Percentiles rank a stretch among this genome's conserved stretches.
Evolutionary conservation across 257 asterid species (phyloP).

Genomic region (Gentiana macrophylla): DNA sequence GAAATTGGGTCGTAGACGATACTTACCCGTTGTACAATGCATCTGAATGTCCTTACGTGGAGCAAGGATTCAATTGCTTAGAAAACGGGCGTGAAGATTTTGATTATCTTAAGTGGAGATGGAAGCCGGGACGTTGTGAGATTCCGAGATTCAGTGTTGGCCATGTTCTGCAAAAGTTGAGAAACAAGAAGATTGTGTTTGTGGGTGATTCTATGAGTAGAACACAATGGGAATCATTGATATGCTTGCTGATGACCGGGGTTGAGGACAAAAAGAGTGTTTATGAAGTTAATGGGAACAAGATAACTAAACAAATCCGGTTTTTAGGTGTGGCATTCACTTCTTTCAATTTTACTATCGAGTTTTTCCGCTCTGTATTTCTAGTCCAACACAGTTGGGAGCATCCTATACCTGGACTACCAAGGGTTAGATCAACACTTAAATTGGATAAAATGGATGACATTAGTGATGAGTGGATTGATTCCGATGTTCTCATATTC

Average conservation of each 20-base stretch:
- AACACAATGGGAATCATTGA: constrained; percentile 83
- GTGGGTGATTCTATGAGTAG: constrained; percentile 86
- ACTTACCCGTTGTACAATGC: constrained; percentile 60
- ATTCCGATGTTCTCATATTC: constrained; percentile 58
- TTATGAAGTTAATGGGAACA: constrained; percentile 57
- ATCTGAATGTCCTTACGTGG: constrained; percentile 67
- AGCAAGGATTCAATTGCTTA: constrained; percentile 64
- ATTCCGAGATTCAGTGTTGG: constrained; percentile 42
- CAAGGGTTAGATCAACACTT: constrained; percentile 54
- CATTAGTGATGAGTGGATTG: constrained; percentile 54
- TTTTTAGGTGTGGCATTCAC: constrained; percentile 57
- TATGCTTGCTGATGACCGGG: constrained; percentile 63
- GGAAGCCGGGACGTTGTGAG: constrained; percentile 65
- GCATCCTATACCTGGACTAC: constrained; percentile 39
- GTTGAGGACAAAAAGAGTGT: constrained; percentile 52
- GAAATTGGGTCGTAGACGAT: constrained; percentile 50
- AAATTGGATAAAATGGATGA: constrained; percentile 49
- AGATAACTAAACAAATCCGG: constrained; percentile 53
- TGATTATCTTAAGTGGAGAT: constrained; percentile 64
- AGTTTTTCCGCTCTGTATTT: constrained; percentile 67
- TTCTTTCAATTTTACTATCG: constrained; percentile 55
- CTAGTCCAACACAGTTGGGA: constrained; percentile 64
- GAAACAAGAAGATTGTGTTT: constrained; percentile 52
- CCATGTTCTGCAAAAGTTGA: constrained; percentile 31
- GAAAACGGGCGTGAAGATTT: constrained; percentile 50